These are phyloP conservation scores for Aspergillus bridgeri DNA, from an alignment of 495 filamentous ascomycete species.

Conservation along the genomic window DNA sequence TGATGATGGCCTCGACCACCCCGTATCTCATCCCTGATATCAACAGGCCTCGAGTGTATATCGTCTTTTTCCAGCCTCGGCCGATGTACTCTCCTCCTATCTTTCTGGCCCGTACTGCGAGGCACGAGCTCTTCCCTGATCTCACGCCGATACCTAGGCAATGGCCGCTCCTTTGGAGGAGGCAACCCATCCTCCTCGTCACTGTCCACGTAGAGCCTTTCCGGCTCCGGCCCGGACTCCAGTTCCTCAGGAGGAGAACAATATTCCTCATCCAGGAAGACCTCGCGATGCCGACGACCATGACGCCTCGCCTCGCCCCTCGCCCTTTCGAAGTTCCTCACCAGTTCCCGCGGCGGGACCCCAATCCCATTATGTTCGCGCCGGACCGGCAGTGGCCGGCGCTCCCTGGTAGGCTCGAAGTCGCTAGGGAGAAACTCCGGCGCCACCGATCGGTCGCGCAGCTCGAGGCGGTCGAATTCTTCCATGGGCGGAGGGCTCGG, in stretches of 20 bases:
- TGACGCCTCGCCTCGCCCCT: not conserved
- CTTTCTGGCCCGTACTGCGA: not conserved
- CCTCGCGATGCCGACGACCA: not conserved
- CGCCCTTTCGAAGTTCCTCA: not conserved
- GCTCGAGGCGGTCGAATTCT: slow-evolving; percentile 31
- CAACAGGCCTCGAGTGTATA: not conserved
- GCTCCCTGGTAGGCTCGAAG: slow-evolving; percentile 7
- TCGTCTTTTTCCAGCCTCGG: not conserved
- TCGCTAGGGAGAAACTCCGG: slow-evolving; percentile 2
- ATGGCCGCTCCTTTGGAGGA: not conserved
- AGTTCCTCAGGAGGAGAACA: not conserved
- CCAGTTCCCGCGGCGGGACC: not conserved
- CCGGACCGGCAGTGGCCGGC: not conserved
- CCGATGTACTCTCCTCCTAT: not conserved
- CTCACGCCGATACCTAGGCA: not conserved
- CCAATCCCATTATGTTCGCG: not conserved
- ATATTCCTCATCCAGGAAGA: not conserved
- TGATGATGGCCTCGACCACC: not conserved
- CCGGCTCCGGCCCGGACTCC: not conserved
- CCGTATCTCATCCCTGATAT: not conserved
- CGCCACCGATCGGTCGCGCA: slow-evolving; percentile 26
- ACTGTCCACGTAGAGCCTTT: not conserved
- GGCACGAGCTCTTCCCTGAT: not conserved
- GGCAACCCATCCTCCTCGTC: not conserved
- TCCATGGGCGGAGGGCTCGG: slow-evolving; percentile 27